Evolutionary conservation across 2,329 filamentous ascomycete genomes (phyloP), one percentile per base, ranked within the genome.

Genomic region (Ceratocystis cubensis): DNA sequence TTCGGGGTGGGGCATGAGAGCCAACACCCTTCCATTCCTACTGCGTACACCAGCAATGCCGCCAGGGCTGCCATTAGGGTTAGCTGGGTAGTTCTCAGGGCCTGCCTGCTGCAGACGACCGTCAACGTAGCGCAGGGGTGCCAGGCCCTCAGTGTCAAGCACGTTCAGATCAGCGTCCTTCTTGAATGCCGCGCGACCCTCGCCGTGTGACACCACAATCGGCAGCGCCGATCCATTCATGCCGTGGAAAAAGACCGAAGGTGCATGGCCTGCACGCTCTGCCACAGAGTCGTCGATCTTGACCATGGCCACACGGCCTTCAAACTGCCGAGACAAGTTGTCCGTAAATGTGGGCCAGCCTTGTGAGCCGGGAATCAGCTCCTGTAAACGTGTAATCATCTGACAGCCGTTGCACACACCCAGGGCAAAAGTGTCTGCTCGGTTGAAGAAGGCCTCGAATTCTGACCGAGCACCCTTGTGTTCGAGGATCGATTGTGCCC

Each of bases 331-430:
- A 73, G 86, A 90, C 63, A 82, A 78, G 75, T 97, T 97, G 68
- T 88, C 82, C 67, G 93, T 88, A 75, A 96, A 96, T 28, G 83
- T 88, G 2, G 91, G 92, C 91, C 92, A 96, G 72, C 83, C 78
- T 70, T 83, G 79, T 0, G 91, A 85, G n/a, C 91, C 92, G 0
- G 91, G 92, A 69, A 96, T 95, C 65, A 96, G 79, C 68, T 88
- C 85, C 73, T 90, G 90, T 76, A 77, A 75, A 63, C 91, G 85
- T 5, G 88, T 88, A 50, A 97, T 80, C 84, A 97, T 96, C 76
- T 99, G 94, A 74, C 94, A 97, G 63, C 94, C 94, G 75, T 99
- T 99, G 82, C 94, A 97, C 44, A 97, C 91, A 71, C 94, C 94
- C 0, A 99, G 82, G 0, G 91, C 82, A 76, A 99, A 97, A 0